Base-by-base conservation (phyloP, 768 basidiomycete genomes). In the Tulasnella sp. region DNA sequence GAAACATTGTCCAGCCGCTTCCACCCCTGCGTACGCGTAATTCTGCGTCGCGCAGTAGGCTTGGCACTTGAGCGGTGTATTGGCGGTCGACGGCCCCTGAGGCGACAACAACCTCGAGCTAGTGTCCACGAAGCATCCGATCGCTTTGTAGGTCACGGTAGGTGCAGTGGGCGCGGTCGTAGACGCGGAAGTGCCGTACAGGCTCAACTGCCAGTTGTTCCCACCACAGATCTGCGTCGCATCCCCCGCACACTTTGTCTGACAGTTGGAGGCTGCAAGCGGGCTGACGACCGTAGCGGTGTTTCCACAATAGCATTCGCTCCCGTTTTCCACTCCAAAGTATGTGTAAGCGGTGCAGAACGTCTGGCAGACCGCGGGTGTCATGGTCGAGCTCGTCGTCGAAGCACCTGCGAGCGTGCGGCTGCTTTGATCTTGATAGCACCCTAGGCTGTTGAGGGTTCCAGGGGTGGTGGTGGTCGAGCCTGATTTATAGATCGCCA, bases 191-290 rank as follows among this genome's bases (percentile, higher is more conserved):
- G 59, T 29, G 10, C 44, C 29, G 38, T 63, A 63, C 15, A 63
- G 17, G 45, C 15, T 54, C n/a, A 63, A 42, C 41, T 41, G 15
- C n/a, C 27, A 45, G 34, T 38, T 38, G 15, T 23, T 53, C 2
- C 60, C 60, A 45, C 63, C 63, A 32, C 63, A 63, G 15, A 21
- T 63, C 53, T 56, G 43, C 2, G 27, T 44, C 30, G 60, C n/a
- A 49, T 61, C 45, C 1, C 63, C 63, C 1, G 51, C 26, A 34
- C 63, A 63, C 15, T 50, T 24, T 17, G 34, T 29, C 15, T 8
- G 34, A 50, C 63, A 63, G 15, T 59, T 34, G 15, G 32, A 9
- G 19, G 41, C 8, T 21, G 50, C 21, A 34, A 30, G n/a, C 24
- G 54, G 4, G 7, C 19, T 17, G 55, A 15, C 32, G 27, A 1